Conservation (phyloP, 2,329 filamentous ascomycete species). For the Botrytis cinerea region DNA sequence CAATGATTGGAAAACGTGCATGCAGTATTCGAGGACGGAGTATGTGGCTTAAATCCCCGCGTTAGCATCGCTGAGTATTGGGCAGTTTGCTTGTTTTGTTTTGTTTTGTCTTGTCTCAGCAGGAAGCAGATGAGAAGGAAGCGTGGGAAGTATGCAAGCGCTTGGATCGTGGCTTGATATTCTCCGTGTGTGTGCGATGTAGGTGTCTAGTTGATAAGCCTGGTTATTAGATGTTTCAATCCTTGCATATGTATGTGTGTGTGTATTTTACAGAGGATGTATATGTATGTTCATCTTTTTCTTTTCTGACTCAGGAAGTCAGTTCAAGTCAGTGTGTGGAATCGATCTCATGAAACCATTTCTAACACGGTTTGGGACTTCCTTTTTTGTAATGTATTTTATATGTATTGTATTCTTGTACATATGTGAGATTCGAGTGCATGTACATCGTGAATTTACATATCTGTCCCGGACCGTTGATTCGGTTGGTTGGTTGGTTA, state of each 20-base stretch:
- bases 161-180: slow-evolving; percentile 5
- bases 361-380: not conserved
- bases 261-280: not conserved
- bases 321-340: not conserved
- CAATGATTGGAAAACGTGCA: not conserved
- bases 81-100: not conserved
- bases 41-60: not conserved
- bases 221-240: not conserved
- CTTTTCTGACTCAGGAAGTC: not conserved
- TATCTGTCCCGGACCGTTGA: no score
- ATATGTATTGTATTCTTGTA: not conserved
- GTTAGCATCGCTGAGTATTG: not conserved
- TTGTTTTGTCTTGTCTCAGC: no score
- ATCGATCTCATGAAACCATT: not conserved
- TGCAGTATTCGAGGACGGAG: not conserved
- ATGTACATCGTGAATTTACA: no score
- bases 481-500: not conserved
- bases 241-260: not conserved
- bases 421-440: no score
- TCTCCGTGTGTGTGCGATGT: not conserved
- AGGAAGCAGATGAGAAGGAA: not conserved
- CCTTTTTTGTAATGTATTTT: not conserved
- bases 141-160: not conserved
- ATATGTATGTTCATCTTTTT: not conserved
- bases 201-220: not conserved